Conservation (phyloP, 768 basidiomycete species). For the Cubamyces sp. region DNA sequence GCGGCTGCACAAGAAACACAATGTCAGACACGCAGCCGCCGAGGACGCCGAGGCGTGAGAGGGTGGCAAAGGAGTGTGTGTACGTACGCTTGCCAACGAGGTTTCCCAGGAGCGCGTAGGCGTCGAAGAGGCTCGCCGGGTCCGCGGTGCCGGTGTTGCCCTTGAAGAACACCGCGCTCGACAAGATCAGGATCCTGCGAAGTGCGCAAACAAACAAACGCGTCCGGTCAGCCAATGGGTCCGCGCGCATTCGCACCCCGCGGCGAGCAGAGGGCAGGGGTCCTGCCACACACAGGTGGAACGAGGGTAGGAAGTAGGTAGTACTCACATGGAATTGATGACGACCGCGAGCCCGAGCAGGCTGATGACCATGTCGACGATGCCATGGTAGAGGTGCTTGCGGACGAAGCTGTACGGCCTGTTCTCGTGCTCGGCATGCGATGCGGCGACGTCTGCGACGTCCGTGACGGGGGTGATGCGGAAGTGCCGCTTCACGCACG, state of each 20-base stretch:
- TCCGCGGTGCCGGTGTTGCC: conserved; percentile 43
- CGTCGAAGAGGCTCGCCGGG: conserved; percentile 83
- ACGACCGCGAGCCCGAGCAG: conserved; percentile 85
- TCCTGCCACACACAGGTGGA: no score
- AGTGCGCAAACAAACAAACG: neutral
- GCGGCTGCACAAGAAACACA: conserved; percentile 52
- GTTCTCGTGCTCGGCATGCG: conserved; percentile 46
- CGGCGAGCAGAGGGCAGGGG: no score
- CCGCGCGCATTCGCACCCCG: neutral
- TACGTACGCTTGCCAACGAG: conserved; percentile 65
- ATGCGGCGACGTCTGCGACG: conserved; percentile 40
- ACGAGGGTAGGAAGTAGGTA: no score
- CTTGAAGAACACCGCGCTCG: conserved; percentile 81
- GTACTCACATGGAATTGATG: conserved; percentile 79
- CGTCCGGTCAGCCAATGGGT: conserved; percentile 9
- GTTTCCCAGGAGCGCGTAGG: conserved; percentile 71
- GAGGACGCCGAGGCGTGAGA: no score
- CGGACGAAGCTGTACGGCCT: conserved; percentile 40
- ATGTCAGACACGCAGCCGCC: conserved; percentile 6
- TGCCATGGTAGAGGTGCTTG: conserved; percentile 47
- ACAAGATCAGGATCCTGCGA: conserved; percentile 77
- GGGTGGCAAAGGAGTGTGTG: neutral
- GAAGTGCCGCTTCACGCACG: conserved; percentile 26
- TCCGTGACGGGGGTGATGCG: conserved; percentile 31
- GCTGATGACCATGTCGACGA: conserved; percentile 54